Conservation (phyloP, 805 yeast genomes). For the Yamadazyma scolyti region DNA sequence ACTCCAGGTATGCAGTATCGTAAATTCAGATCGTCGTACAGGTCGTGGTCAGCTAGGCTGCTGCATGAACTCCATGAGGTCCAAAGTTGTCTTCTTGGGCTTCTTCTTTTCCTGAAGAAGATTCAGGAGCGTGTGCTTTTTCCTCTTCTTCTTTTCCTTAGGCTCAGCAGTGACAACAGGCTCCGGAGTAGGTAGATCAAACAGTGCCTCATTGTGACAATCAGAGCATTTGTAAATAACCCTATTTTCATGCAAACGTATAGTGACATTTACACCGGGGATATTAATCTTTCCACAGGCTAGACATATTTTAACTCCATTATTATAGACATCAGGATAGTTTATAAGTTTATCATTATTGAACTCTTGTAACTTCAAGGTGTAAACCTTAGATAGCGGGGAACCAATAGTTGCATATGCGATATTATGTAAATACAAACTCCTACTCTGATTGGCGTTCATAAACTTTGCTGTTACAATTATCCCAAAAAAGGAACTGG, state of each 20-base stretch:
- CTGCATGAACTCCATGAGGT: slow-evolving; percentile 49
- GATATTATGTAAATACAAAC: slow-evolving; percentile 26
- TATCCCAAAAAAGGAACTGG: too few relatives aligned
- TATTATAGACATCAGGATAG: slow-evolving; percentile 22
- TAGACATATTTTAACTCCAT: slow-evolving; percentile 22
- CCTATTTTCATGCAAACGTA: neutral
- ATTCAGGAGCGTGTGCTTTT: slow-evolving; percentile 39
- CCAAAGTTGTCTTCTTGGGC: slow-evolving; percentile 29
- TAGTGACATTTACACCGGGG: slow-evolving; percentile 22
- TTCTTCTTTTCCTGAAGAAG: slow-evolving; percentile 40
- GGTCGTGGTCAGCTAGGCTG: too few relatives aligned
- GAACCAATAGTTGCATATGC: slow-evolving; percentile 21
- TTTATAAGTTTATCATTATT: slow-evolving; percentile 22
- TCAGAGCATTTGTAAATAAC: slow-evolving; percentile 15
- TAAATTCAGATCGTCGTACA: too few relatives aligned
- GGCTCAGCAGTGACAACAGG: neutral
- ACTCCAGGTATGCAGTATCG: too few relatives aligned
- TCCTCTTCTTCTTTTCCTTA: slow-evolving; percentile 38
- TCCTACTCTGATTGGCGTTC: slow-evolving; percentile 15
- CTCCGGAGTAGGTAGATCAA: neutral
- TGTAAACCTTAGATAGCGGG: slow-evolving; percentile 24
- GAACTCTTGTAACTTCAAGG: slow-evolving; percentile 17
- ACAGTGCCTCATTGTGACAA: slow-evolving; percentile 4
- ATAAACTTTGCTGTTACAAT: too few relatives aligned
- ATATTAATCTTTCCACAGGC: slow-evolving; percentile 28